Evolutionary conservation across 306 rosid species (phyloP).

Genomic region (Trifolium dubium): DNA sequence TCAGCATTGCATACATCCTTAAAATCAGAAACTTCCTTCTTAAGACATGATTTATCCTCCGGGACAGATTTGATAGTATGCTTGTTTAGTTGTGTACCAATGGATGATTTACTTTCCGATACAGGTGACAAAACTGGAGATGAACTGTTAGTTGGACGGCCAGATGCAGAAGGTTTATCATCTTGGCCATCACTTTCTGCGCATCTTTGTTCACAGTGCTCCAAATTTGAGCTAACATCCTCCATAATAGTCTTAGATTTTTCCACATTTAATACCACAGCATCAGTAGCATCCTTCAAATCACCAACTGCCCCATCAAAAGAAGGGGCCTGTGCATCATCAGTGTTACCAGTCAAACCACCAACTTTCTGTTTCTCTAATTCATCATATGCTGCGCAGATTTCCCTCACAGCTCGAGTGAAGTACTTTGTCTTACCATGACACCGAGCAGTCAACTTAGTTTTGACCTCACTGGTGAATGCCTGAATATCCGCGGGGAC

Average conservation of each 20-base stretch:
- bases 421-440: slow-evolving; percentile 74
- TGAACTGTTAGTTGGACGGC: slow-evolving; percentile 44
- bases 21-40: slow-evolving; percentile 29
- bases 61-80: slow-evolving; percentile 43
- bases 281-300: slow-evolving; percentile 53
- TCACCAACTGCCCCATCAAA: slow-evolving; percentile 53
- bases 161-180: slow-evolving; percentile 50
- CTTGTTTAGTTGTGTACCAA: slow-evolving; percentile 45
- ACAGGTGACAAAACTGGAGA: slow-evolving; percentile 53
- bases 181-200: slow-evolving; percentile 55
- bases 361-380: slow-evolving; percentile 58
- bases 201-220: slow-evolving; percentile 59
- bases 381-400: slow-evolving; percentile 80
- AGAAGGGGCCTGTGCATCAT: slow-evolving; percentile 56
- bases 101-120: slow-evolving; percentile 47
- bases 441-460: slow-evolving; percentile 66
- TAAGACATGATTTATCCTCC: slow-evolving; percentile 18
- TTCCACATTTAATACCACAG: slow-evolving; percentile 45
- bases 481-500: slow-evolving; percentile 84
- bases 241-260: slow-evolving; percentile 43
- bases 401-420: slow-evolving; percentile 81
- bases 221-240: slow-evolving; percentile 62
- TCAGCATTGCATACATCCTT: slow-evolving; percentile 41
- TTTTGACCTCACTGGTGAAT: slow-evolving; percentile 71
- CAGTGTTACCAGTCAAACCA: slow-evolving; percentile 58